Percentiles rank a stretch among this genome's conserved stretches.
phyloP scores from a whole-genome alignment of 139 green algal species.

The Chlamydomonas asymmetrica region DNA sequence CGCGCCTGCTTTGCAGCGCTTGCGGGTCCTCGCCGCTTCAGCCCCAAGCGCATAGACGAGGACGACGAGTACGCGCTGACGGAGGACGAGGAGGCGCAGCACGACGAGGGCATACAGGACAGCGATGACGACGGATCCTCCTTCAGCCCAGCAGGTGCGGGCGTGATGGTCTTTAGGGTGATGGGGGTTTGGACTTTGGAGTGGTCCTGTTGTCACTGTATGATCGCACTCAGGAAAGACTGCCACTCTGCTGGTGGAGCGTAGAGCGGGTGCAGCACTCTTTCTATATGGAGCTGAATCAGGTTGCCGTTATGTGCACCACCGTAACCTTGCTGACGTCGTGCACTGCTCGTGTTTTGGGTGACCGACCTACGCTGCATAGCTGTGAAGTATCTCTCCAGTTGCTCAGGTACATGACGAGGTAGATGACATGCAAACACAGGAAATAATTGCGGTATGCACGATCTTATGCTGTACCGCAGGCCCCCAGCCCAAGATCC shows the following conservation, averaged over 20 bases:
- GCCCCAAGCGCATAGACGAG: background rate
- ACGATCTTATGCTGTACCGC: too few relatives aligned
- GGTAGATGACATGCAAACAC: too few relatives aligned
- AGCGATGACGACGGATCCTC: conserved; percentile 9
- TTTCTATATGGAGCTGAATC: too few relatives aligned
- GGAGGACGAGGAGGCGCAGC: conserved; percentile 29
- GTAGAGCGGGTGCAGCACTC: too few relatives aligned
- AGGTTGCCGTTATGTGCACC: background rate
- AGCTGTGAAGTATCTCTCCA: too few relatives aligned
- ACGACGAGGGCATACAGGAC: conserved; percentile 26
- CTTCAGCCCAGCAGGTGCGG: conserved; percentile 1
- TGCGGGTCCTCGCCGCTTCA: background rate
- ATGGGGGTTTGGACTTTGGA: background rate
- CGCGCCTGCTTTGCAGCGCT: too few relatives aligned
- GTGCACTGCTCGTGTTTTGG: too few relatives aligned
- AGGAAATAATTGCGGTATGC: too few relatives aligned
- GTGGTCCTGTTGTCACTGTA: background rate
- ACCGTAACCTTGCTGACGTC: background rate
- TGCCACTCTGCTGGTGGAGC: background rate
- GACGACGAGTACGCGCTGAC: conserved; percentile 29
- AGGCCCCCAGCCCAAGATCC: conserved; percentile 2
- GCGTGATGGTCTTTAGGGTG: background rate
- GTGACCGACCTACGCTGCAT: too few relatives aligned
- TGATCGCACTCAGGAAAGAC: background rate
- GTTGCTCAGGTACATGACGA: too few relatives aligned